These are phyloP conservation scores for Lepidium sativum DNA, from an alignment of 345 rosid species.

Conservation along the genomic window DNA sequence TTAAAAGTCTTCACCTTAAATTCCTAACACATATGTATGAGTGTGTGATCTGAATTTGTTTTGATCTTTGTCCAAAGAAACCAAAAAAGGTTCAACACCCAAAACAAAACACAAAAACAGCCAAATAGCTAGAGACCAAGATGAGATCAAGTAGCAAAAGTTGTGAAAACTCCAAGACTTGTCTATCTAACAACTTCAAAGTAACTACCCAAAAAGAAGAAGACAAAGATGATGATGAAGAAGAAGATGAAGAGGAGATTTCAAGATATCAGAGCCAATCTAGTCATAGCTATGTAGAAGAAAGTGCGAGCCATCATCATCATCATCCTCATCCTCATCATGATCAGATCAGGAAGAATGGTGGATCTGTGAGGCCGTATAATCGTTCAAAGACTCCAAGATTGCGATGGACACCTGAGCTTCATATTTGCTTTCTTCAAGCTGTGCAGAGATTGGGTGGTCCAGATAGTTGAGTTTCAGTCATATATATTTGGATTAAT, in stretches of 20 bases:
- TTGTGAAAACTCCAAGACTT: conserved; percentile 37
- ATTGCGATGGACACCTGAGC: conserved; percentile 81
- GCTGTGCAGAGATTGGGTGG: conserved; percentile 78
- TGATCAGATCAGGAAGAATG: conserved; percentile 27
- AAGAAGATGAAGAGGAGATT: conserved; percentile 21
- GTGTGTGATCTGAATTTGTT: conserved; percentile 20
- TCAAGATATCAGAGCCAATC: conserved; percentile 29
- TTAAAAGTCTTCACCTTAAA: conserved; percentile 31
- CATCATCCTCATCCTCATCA: not conserved
- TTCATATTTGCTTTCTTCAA: conserved; percentile 70
- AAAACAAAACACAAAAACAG: conserved; percentile 20
- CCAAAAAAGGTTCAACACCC: conserved; percentile 15
- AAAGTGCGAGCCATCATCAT: conserved; percentile 22
- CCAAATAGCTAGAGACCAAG: conserved; percentile 28
- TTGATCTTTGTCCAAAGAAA: not conserved
- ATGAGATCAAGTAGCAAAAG: conserved; percentile 27
- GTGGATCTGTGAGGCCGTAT: conserved; percentile 63
- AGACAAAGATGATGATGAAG: conserved; percentile 33
- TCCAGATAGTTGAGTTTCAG: conserved; percentile 58
- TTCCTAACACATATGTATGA: conserved; percentile 29
- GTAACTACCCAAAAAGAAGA: conserved; percentile 5
- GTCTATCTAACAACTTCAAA: conserved; percentile 22
- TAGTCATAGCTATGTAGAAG: conserved; percentile 53
- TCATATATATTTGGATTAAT: not conserved
- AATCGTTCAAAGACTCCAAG: conserved; percentile 63